Conservation (phyloP, 164 flowering plant genomes). For the Warburgia ugandensis region DNA sequence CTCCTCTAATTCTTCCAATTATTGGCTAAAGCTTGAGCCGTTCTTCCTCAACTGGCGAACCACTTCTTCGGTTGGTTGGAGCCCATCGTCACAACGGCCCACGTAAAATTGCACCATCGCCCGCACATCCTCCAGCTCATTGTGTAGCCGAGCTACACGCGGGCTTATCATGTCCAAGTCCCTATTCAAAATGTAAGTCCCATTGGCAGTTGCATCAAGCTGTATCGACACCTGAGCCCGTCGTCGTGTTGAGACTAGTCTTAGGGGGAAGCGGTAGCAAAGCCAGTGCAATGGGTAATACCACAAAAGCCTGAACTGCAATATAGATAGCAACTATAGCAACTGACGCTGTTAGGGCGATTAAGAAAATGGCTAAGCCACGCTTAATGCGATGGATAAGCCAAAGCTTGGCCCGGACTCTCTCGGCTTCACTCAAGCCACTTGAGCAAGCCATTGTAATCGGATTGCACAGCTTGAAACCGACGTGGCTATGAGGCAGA, state of each 20-base stretch:
- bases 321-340: slow-evolving; percentile 17
- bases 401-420: slow-evolving; percentile 34
- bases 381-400: slow-evolving; percentile 19
- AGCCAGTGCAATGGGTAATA: slow-evolving; percentile 37
- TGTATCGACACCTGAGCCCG: slow-evolving; percentile 32
- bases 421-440: slow-evolving; percentile 47
- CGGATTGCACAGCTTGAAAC: slow-evolving; percentile 26
- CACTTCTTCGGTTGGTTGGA: slow-evolving; percentile 36
- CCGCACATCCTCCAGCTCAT: slow-evolving; percentile 54
- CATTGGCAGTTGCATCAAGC: slow-evolving; percentile 62
- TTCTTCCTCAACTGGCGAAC: slow-evolving; percentile 39
- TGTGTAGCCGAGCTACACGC: slow-evolving; percentile 45
- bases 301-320: slow-evolving; percentile 33
- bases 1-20: slow-evolving; percentile 72
- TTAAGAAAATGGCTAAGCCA: slow-evolving; percentile 35
- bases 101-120: slow-evolving; percentile 31
- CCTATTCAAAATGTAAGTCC: slow-evolving; percentile 49
- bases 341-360: slow-evolving; percentile 39
- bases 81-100: slow-evolving; percentile 26
- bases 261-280: slow-evolving; percentile 27
- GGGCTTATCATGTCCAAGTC: slow-evolving; percentile 70
- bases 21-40: slow-evolving; percentile 41
- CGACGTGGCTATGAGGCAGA: slow-evolving; percentile 26
- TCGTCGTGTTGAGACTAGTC: slow-evolving; percentile 19
- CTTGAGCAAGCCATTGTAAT: slow-evolving; percentile 36